Percentiles rank a stretch among this genome's conserved stretches.
Evolutionary conservation across 2,329 filamentous ascomycete genomes (phyloP).

Genomic region (Cylindrodendrum hubeiense): DNA sequence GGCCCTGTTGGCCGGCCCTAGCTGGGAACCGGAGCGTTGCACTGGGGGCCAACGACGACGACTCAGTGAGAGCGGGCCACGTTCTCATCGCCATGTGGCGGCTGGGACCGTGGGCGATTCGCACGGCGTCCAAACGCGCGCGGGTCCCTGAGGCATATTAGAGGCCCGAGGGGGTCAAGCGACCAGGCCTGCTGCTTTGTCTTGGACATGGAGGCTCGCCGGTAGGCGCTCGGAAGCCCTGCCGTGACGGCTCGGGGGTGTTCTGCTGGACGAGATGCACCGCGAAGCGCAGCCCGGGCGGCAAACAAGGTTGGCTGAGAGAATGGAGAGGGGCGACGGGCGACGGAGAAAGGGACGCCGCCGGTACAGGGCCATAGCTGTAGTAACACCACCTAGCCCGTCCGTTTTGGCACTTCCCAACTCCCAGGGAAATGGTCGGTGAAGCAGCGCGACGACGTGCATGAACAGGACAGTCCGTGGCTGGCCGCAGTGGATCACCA

Average conservation of each 20-base stretch:
- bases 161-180: conserved; percentile 16
- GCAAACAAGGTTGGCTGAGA: conserved; percentile 14
- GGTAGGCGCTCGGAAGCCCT: conserved; percentile 21
- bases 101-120: conserved; percentile 38
- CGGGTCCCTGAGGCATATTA: conserved; percentile 32
- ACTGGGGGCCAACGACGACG: conserved; percentile 39
- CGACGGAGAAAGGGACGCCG: conserved; percentile 7
- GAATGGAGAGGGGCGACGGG: conserved; percentile 1
- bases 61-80: conserved; percentile 47
- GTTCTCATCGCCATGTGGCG: conserved; percentile 47
- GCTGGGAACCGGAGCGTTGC: conserved; percentile 35
- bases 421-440: conserved; percentile 46
- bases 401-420: conserved; percentile 35
- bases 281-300: conserved; percentile 6
- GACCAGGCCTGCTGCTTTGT: conserved; percentile 12
- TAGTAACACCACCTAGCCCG: conserved; percentile 25
- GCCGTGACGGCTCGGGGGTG: conserved; percentile 6
- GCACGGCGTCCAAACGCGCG: conserved; percentile 31
- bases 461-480: conserved; percentile 50
- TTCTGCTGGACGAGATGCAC: conserved; percentile 10
- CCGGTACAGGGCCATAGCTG: conserved; percentile 17
- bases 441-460: conserved; percentile 47
- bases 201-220: neutral
- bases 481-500: conserved; percentile 41
- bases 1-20: conserved; percentile 40